Evolutionary conservation across 2,329 filamentous ascomycete genomes (phyloP).

Genomic region (Chrysoporthe austroafricana): DNA sequence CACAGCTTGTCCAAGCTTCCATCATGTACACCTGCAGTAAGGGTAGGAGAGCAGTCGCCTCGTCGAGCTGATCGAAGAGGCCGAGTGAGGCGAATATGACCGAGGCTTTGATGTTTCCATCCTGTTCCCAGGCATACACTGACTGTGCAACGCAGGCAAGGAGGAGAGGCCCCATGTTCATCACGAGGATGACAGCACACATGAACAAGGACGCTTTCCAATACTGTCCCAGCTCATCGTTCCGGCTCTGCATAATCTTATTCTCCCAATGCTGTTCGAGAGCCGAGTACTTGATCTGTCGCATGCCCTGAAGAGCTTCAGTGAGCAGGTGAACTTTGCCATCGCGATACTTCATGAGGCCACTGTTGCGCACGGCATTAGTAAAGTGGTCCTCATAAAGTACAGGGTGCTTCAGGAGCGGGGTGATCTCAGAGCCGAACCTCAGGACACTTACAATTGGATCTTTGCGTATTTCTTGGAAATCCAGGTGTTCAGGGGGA

Average conservation of each 20-base stretch:
- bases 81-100: conserved; percentile 42
- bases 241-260: conserved; percentile 40
- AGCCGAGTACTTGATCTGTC: conserved; percentile 44
- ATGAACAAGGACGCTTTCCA: conserved; percentile 39
- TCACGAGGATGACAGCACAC: conserved; percentile 37
- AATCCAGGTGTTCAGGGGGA: conserved; percentile 37
- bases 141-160: conserved; percentile 39
- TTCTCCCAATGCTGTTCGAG: conserved; percentile 41
- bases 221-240: conserved; percentile 41
- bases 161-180: conserved; percentile 39
- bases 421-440: neutral
- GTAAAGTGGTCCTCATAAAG: neutral
- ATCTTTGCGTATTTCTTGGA: conserved; percentile 38
- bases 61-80: conserved; percentile 41
- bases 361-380: conserved; percentile 14
- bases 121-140: conserved; percentile 40
- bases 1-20: conserved; percentile 42
- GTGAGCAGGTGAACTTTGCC: conserved; percentile 41
- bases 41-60: conserved; percentile 39
- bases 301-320: conserved; percentile 43
- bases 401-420: neutral
- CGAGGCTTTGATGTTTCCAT: conserved; percentile 39
- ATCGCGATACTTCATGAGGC: conserved; percentile 42
- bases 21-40: conserved; percentile 40
- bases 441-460: conserved; percentile 31